Base-by-base conservation (phyloP, 768 basidiomycete genomes). In the Leucocoprinus birnbaumii region DNA sequence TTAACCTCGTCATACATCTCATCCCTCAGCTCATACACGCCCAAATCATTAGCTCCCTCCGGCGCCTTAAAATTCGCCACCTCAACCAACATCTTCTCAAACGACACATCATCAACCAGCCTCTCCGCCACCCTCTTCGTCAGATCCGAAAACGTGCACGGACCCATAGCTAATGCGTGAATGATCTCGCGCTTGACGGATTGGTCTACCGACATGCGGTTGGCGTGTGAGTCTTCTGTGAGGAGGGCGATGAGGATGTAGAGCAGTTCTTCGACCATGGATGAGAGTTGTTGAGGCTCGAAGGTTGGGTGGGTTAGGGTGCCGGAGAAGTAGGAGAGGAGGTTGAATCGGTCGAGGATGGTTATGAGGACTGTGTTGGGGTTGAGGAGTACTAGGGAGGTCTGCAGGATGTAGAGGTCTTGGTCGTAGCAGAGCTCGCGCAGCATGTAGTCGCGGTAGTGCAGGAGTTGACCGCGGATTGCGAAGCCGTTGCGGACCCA, bases 401-500 rank as follows among this genome's bases (percentile, higher is more conserved):
- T 82, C 71, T 98, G 95, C 2, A 98, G 79, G 57, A 96, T 82
- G 75, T 87, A 94, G 16, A 97, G 76, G 60, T 85, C 97, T 67
- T 98, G 94, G 68, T 99, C 97, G 65, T 96, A 95, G 63, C 96
- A 97, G 5, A 94, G 79, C 67, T 99, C 97, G 18, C 96, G 87
- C 22, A 98, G 83, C 82, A 91, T 89, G 69, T 93, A 94, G 66
- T 98, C 96, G 24, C 94, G 88, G 67, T 99, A 99, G 66, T 98
- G 96, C 50, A 95, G 80, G 3, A 94, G 77, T 67, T 98, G 97
- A 0, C 94, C 94, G 1, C 96, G 87, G 61, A 98, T 95, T 14
- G 89, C 89, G 64, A 94, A 91, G 3, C 97, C 97, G 62, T 99
- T 99, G 51, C 96, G 89, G 7, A 97, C 95, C 97, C 97, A 99